Base-by-base conservation (phyloP, 805 yeast species). In the Suhomyces xylopsoci region DNA sequence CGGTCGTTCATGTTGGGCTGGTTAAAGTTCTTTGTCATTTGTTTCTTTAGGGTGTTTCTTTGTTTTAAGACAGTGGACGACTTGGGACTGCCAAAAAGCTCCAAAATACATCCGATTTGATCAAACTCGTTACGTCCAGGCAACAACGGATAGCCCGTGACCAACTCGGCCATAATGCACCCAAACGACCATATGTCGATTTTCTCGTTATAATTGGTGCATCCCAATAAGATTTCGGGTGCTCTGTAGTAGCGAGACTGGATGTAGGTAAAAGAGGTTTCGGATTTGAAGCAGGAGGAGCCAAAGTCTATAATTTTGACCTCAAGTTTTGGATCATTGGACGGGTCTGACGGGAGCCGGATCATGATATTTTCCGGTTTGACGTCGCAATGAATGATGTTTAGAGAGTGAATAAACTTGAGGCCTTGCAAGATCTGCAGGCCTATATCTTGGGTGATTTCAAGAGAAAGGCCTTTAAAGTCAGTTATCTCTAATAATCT, bases 281-380 rank as follows among this genome's bases (percentile, higher is more conserved):
- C 79, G 45, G 70, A 67, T 6, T 59, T 62, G 15, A 64, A 65
- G 57, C 87, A 80, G 0, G 89, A 82, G 0, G 88, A 78, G 0
- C 97, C 97, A 63, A 90, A 90, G 63, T 90, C 97, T 50, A 90
- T 87, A 30, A 90, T 76, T 60, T 87, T 89, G 47, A 89, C 74
- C 17, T 68, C 28, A 26, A 26, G 12, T 8, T 8, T 26, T 26
- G 28, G 9, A 9, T 8, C 28, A 3, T 9, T 6, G 25, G 25
- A 22, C 25, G 25, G 60, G 12, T 48, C 40, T 1, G 51, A 25
- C 1, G 79, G 79, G 12, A 74, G 54, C 47, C 65, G 63, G 4
- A 87, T 67, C 84, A 89, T 82, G 36, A 90, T 73, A 66, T 90
- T 90, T 61, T 89, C 96, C 0, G 96, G 97, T 62, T 90, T 90